Base-by-base conservation (phyloP, 2,329 filamentous ascomycete genomes). In the Exophiala sp. region DNA sequence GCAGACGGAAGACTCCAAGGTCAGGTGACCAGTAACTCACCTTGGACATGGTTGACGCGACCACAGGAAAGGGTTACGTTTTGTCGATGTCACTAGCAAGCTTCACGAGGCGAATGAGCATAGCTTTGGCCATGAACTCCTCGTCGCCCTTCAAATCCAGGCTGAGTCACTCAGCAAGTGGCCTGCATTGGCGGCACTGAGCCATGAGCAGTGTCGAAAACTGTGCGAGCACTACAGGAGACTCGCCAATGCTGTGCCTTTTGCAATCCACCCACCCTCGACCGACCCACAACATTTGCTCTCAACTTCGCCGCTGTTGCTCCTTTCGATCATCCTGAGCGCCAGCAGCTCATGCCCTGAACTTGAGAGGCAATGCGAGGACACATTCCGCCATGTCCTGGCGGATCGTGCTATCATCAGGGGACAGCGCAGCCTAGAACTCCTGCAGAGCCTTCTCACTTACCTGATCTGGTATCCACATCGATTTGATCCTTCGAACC, bases 371-470 rank as follows among this genome's bases (percentile, higher is more conserved):
- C 46, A 59, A 43, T 46, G 49, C 6, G 53, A 52, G 10, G 34
- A 47, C 10, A 16, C 51, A 10, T 59, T 56, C 47, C 51, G 50
- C 1, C 50, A 50, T 39, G 48, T 52, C 20, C 48, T 60, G 4
- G 57, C 57, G 12, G 49, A 55, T 41, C 83, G 80, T 64, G 78
- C 81, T 38, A 78, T 85, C 0, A 73, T 81, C 0, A 74, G 77
- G 2, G 80, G 81, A 0, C 81, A 85, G 68, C 75, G 79, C 52
- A 81, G 73, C 10, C 54, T 84, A 18, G 80, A 85, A 59, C 60
- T 84, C 12, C 64, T 85, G 1, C 78, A 82, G 57, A 81, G 81
- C 2, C 66, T 84, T 16, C 67, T 84, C 21, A 73, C 84, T 5
- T 84, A 84, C 57, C 75, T 78, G 46, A 71, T 75, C 14, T 85